Evolutionary conservation across 169 alveolate species (phyloP), one percentile per base, ranked within the genome.

Genomic region (Eimeria maxima): DNA sequence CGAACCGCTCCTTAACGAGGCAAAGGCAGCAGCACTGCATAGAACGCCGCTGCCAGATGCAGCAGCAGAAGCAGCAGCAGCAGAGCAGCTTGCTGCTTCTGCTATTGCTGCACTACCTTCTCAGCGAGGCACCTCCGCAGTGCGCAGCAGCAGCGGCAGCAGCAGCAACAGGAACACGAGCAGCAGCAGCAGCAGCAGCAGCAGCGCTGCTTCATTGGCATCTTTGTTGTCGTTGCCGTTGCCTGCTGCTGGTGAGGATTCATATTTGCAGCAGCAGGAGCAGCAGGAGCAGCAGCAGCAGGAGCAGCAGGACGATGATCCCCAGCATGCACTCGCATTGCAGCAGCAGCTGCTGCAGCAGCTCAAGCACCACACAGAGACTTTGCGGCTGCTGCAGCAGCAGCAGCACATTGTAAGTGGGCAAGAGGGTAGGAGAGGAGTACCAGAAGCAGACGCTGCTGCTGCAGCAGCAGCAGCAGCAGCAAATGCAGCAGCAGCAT

Each of bases 341-440:
- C 78, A 67, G 78, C 78, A 27, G 78, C 78, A 67, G 78, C 78
- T 67, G 78, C 27, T 67, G 78, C 78, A 67, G 38, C 78, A 67
- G 78, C 78, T 67, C 6, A 67, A 67, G 38, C 78, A 67, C 18
- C 78, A 67, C 18, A 67, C 78, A 27, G 78, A 67, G 38, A 67
- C 78, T 8, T n/a, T 67, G 78, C 78, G 78, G 78, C 78, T 67
- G 78, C 78, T 67, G 78, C 78, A 67, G 38, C 44, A 67, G 78
- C 78, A 67, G 78, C 78, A 67, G 38, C 78, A 67, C 18, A 22
- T n/a, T 22, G 44, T 67, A n/a, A 6, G 8, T 22, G 44, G 33
- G 18, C 78, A 11, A 10, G 44, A 27, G 6, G 78, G 27, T 14
- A 8, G 18, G 8, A 27, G 38, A 67, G 78, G 38, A 6, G 78